Evolutionary conservation across 164 flowering plant genomes (phyloP), one percentile per base, ranked within the genome.

Genomic region (Chloranthus sessilifolius): DNA sequence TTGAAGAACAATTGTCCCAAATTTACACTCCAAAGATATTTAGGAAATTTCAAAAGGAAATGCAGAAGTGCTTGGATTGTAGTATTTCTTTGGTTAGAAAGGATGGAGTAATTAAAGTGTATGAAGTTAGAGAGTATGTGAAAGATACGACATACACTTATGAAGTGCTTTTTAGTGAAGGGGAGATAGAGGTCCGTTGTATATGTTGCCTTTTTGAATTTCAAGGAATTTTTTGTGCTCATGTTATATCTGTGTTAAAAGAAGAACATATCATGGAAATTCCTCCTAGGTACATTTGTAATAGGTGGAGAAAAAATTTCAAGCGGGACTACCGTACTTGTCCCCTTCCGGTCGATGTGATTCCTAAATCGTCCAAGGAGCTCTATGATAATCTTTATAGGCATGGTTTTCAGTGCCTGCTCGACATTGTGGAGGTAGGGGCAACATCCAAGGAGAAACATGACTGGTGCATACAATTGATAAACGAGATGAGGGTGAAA

Each of bases 191-290:
- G 17, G 42, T 38, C 17, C 7, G 20, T 38, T 38, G 42, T 38
- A 15, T 38, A 15, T 38, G 42, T 38, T 38, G 42, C 7, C 6
- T 38, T 7, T 38, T 38, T 38, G 42, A 38, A 15, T 38, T 38
- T 15, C 42, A 38, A 38, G 42, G 42, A 12, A 38, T 38, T 38
- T 21, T 38, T 38, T 38, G 42, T 38, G 17, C 15, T 15, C 42
- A 38, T 38, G 42, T 21, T 14, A 15, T 38, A 15, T 38, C 42
- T n/a, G 42, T 38, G 15, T 21, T 38, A 7, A 15, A 38, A 4
- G 19, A 17, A 0, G 42, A 15, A 15, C 20, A 38, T 12, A 15
- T 38, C 42, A 38, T 21, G 6, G 20, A 38, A 38, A 38, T 38
- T 38, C 42, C 42, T 4, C 17, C 42, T 1, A 4, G 42, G 15